A percentile compares a stretch with the other conserved stretches of the same genome.
Conservation (phyloP, 2,329 filamentous ascomycete genomes). For the Paecilomyces sp. region DNA sequence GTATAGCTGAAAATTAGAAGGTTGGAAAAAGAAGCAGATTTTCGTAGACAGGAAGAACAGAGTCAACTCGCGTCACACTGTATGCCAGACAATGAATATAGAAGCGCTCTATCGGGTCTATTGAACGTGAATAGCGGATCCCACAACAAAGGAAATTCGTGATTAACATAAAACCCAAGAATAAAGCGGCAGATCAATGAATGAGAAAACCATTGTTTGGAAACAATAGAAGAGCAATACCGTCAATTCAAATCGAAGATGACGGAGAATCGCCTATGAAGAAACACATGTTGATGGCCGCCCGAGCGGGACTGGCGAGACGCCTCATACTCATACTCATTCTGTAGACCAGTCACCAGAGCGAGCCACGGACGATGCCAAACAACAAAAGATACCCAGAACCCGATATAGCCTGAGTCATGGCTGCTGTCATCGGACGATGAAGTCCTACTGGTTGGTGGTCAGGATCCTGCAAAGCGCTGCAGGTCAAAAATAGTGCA, state of each 20-base stretch:
- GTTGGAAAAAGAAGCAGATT: not conserved
- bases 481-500: constrained; percentile 18
- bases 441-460: constrained; percentile 7
- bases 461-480: constrained; percentile 13
- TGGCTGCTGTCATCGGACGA: constrained; percentile 19
- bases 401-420: not conserved
- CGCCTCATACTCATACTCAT: not conserved
- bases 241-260: not conserved
- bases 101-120: not conserved
- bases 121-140: not conserved
- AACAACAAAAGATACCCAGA: not conserved
- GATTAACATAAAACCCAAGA: constrained; percentile 4
- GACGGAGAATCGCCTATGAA: not conserved
- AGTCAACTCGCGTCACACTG: not conserved
- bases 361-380: not conserved
- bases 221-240: not conserved
- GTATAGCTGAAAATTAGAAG: not conserved
- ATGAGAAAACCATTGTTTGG: not conserved
- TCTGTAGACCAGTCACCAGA: not conserved
- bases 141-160: not conserved
- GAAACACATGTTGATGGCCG: not conserved
- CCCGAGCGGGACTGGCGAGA: not conserved
- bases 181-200: constrained; percentile 8
- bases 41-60: not conserved
- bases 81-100: not conserved